These are phyloP conservation scores for Lactarius sp. DNA, from an alignment of 768 basidiomycete genomes.

Conservation along the genomic window DNA sequence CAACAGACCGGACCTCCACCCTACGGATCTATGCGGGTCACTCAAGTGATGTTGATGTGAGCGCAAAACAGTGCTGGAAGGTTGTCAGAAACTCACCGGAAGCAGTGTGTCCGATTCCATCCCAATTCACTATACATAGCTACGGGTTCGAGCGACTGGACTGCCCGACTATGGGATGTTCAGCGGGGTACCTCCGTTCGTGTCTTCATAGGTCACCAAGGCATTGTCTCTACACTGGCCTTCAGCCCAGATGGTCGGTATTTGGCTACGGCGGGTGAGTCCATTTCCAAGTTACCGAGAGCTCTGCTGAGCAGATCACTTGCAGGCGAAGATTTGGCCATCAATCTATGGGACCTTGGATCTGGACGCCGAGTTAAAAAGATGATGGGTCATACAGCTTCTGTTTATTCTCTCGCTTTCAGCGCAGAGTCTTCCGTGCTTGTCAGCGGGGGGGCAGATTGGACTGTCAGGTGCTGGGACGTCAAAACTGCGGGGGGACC, in stretches of 20 bases:
- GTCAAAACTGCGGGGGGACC: constrained; percentile 73
- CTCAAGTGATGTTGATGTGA: constrained; percentile 92
- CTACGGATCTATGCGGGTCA: constrained; percentile 94
- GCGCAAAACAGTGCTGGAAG: constrained; percentile 32
- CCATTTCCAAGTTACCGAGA: background rate
- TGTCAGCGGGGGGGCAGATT: constrained; percentile 88
- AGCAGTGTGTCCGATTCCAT: constrained; percentile 90
- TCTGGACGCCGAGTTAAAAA: constrained; percentile 94
- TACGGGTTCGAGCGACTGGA: constrained; percentile 95
- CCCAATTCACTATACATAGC: constrained; percentile 97
- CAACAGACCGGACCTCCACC: constrained; percentile 83
- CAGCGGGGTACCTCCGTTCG: constrained; percentile 90
- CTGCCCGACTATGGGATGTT: constrained; percentile 97
- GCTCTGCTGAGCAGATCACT: background rate
- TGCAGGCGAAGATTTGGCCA: constrained; percentile 82
- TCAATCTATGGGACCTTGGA: constrained; percentile 95
- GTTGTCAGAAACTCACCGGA: constrained; percentile 4
- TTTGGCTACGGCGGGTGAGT: constrained; percentile 79
- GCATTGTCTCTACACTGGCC: constrained; percentile 76
- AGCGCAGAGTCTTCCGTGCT: constrained; percentile 88
- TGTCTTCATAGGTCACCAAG: constrained; percentile 94
- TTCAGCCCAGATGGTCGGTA: constrained; percentile 93
- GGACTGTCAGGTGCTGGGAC: constrained; percentile 99
- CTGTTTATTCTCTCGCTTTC: constrained; percentile 87
- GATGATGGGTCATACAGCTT: constrained; percentile 89